phyloP scores from a whole-genome alignment of 2,329 filamentous ascomycete species.

The Metarhizium humberi region DNA sequence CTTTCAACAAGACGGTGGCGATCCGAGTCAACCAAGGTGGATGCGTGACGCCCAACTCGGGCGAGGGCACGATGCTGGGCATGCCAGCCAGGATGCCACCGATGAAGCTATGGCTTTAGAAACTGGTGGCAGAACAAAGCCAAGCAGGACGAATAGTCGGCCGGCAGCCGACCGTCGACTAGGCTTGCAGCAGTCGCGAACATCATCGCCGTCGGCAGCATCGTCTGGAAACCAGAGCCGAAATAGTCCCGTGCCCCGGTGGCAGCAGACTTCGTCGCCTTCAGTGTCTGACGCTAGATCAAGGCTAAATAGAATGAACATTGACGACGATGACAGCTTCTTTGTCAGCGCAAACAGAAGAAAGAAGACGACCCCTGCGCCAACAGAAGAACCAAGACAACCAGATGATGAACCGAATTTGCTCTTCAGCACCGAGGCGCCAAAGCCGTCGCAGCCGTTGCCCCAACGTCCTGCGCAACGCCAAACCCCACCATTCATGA shows the following conservation, averaged over 20 bases:
- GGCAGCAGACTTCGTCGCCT: conserved; percentile 43
- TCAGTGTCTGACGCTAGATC: conserved; percentile 27
- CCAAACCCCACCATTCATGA: conserved; percentile 23
- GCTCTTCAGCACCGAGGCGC: conserved; percentile 41
- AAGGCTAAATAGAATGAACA: conserved; percentile 57
- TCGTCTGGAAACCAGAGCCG: conserved; percentile 35
- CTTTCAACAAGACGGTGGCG: conserved; percentile 55
- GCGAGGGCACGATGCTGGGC: conserved; percentile 23
- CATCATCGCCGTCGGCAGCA: conserved; percentile 37
- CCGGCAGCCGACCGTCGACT: conserved; percentile 16
- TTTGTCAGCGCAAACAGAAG: conserved; percentile 78
- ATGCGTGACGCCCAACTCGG: conserved; percentile 67
- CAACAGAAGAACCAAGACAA: conserved; percentile 28
- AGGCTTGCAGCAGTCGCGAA: conserved; percentile 29
- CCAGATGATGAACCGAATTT: conserved; percentile 48
- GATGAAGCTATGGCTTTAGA: conserved; percentile 78
- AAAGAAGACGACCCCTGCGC: conserved; percentile 51
- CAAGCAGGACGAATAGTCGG: conserved; percentile 15
- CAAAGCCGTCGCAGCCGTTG: conserved; percentile 24
- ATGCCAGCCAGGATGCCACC: conserved; percentile 35
- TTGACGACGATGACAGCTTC: conserved; percentile 65
- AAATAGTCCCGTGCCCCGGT: conserved; percentile 41
- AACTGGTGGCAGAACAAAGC: conserved; percentile 47
- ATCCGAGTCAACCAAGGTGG: conserved; percentile 84
- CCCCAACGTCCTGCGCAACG: conserved; percentile 25